Conservation (phyloP, 176 grass and related monocot genomes). For the Melocanna baccifera region DNA sequence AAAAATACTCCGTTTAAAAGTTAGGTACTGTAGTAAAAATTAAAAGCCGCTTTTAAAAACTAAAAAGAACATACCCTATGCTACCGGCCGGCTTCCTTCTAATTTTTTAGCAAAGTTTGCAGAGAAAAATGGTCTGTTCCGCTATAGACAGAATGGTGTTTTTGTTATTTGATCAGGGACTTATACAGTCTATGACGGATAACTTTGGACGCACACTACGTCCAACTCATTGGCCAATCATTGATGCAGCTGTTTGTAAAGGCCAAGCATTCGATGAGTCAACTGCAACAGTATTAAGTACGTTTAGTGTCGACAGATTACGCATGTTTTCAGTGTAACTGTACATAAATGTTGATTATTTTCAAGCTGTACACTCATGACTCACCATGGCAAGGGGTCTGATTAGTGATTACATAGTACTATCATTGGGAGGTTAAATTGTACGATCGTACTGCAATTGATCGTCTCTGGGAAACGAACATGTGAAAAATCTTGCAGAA, state of each 20-base stretch:
- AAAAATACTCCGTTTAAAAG: too few relatives aligned
- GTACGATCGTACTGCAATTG: background rate
- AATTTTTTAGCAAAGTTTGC: background rate
- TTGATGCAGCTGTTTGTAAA: background rate
- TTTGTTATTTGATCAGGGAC: constrained; percentile 16
- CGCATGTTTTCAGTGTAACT: background rate
- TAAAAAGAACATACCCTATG: too few relatives aligned
- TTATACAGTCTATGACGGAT: background rate
- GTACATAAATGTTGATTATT: background rate
- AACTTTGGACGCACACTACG: background rate
- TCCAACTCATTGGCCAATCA: constrained; percentile 8
- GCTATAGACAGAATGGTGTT: background rate
- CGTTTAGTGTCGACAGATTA: background rate
- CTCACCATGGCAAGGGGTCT: background rate
- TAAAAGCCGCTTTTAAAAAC: too few relatives aligned
- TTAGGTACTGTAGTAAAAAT: too few relatives aligned
- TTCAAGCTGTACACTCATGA: background rate
- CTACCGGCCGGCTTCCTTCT: background rate
- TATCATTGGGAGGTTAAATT: background rate
- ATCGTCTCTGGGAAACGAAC: background rate
- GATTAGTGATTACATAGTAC: background rate
- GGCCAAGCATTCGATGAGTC: background rate
- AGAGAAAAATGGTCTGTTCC: background rate
- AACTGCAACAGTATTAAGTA: constrained; percentile 1
- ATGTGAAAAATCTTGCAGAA: background rate